Conservation (phyloP, 2,329 filamentous ascomycete genomes). For the Albophoma yamanashiensis region DNA sequence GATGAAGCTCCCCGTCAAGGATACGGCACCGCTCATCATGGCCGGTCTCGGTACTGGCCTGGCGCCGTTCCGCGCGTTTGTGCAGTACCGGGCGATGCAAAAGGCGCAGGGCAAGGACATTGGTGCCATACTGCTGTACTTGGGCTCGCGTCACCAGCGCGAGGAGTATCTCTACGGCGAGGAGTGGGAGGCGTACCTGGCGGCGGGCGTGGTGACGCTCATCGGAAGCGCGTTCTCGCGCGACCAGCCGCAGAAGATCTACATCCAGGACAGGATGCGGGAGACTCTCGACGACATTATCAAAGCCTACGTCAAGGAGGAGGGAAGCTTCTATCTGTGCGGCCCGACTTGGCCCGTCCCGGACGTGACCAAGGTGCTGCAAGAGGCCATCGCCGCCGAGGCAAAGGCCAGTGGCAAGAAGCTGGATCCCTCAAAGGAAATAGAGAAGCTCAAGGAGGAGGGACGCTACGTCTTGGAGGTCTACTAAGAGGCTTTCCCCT, state of each 20-base stretch:
- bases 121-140: slow-evolving; percentile 86
- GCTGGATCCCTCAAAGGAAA: slow-evolving; percentile 79
- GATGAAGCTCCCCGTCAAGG: slow-evolving; percentile 89
- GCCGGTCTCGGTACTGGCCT: slow-evolving; percentile 96
- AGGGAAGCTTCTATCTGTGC: slow-evolving; percentile 93
- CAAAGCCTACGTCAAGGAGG: slow-evolving; percentile 74
- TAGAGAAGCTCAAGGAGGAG: slow-evolving; percentile 94
- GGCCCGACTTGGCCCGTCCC: slow-evolving; percentile 98
- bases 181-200: slow-evolving; percentile 97
- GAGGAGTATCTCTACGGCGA: slow-evolving; percentile 99
- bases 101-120: slow-evolving; percentile 96
- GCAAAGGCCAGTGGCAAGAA: slow-evolving; percentile 63
- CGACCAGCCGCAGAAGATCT: slow-evolving; percentile 97
- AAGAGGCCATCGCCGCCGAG: slow-evolving; percentile 79
- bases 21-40: slow-evolving; percentile 95
- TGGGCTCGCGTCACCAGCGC: slow-evolving; percentile 92
- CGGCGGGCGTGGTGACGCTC: slow-evolving; percentile 88
- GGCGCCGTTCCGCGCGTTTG: slow-evolving; percentile 97
- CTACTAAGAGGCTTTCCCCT: slow-evolving; percentile 48
- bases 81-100: slow-evolving; percentile 96
- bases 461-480: slow-evolving; percentile 93
- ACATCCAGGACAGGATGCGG: slow-evolving; percentile 97
- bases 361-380: slow-evolving; percentile 85
- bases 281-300: slow-evolving; percentile 75
- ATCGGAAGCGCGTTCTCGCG: slow-evolving; percentile 90